phyloP scores from a whole-genome alignment of 2,329 filamentous ascomycete genomes.

The Pseudogymnoascus sp. region DNA sequence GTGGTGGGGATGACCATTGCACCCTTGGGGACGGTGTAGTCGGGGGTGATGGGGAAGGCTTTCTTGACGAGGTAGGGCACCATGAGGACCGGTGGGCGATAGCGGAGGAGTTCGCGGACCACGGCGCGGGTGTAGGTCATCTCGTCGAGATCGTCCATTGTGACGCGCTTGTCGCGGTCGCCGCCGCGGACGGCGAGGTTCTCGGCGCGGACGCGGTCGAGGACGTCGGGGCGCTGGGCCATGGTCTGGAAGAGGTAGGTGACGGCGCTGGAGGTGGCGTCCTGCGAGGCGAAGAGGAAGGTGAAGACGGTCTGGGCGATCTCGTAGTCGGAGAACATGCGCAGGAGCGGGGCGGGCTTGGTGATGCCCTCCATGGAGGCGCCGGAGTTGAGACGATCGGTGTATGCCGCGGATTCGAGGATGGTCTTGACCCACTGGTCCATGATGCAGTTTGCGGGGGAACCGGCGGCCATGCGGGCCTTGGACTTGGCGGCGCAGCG shows the following conservation, averaged over 20 bases:
- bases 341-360: conserved; percentile 76
- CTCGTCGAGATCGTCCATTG: conserved; percentile 79
- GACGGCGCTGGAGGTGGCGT: conserved; percentile 85
- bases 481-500: conserved; percentile 92
- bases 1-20: conserved; percentile 92
- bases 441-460: conserved; percentile 84
- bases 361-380: conserved; percentile 57
- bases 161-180: conserved; percentile 59
- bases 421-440: conserved; percentile 89
- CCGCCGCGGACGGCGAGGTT: conserved; percentile 71
- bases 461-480: conserved; percentile 81
- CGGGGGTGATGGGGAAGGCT: conserved; percentile 78
- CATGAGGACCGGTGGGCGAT: conserved; percentile 94
- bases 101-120: conserved; percentile 83
- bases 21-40: conserved; percentile 88
- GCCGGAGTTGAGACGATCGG: conserved; percentile 67
- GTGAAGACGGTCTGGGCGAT: conserved; percentile 92
- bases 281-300: conserved; percentile 94
- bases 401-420: conserved; percentile 75
- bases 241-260: conserved; percentile 95
- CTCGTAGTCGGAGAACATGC: conserved; percentile 82
- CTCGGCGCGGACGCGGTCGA: conserved; percentile 86
- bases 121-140: conserved; percentile 87
- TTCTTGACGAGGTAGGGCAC: conserved; percentile 94
- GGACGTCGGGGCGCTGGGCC: conserved; percentile 85